A percentile compares a stretch with the other conserved stretches of the same genome.
Evolutionary conservation across 768 basidiomycete species (phyloP).

Genomic region (Polyporus arcularius): DNA sequence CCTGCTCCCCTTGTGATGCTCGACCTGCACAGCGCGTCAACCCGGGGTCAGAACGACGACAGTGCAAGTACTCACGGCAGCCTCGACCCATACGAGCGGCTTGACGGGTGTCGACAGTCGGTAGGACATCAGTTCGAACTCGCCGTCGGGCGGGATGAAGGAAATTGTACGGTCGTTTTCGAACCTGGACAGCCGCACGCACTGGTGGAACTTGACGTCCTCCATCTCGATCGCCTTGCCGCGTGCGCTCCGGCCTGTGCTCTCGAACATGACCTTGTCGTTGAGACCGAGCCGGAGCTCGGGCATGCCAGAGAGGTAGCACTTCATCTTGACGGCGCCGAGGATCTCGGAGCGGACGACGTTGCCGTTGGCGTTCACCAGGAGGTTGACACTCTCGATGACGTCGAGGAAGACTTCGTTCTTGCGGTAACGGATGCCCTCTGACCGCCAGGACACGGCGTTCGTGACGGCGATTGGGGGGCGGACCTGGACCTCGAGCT

Average conservation of each 20-base stretch:
- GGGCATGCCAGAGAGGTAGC: slow-evolving; percentile 99
- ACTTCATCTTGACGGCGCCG: slow-evolving; percentile 99
- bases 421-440: slow-evolving; percentile 96
- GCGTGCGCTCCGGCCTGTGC: slow-evolving; percentile 88
- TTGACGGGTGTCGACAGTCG: slow-evolving; percentile 96
- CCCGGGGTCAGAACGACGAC: too few species aligned
- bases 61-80: slow-evolving; percentile 54
- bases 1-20: slow-evolving; percentile 89
- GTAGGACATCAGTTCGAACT: slow-evolving; percentile 98
- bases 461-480: slow-evolving; percentile 98
- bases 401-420: slow-evolving; percentile 99
- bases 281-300: slow-evolving; percentile 94
- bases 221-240: slow-evolving; percentile 99
- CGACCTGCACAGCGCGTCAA: slow-evolving; percentile 34
- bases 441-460: slow-evolving; percentile 97
- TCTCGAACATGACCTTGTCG: slow-evolving; percentile 99
- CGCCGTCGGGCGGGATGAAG: slow-evolving; percentile 98
- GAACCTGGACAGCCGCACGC: slow-evolving; percentile 93
- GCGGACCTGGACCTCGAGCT: slow-evolving; percentile 89
- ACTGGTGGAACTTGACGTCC: slow-evolving; percentile 99
- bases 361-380: slow-evolving; percentile 95
- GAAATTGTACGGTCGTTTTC: slow-evolving; percentile 99
- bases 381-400: slow-evolving; percentile 94
- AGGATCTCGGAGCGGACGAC: slow-evolving; percentile 97
- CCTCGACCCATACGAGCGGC: slow-evolving; percentile 97